These are phyloP conservation scores for Phytophthora aleatoria DNA, from an alignment of 352 stramenopile genomes.

Conservation along the genomic window DNA sequence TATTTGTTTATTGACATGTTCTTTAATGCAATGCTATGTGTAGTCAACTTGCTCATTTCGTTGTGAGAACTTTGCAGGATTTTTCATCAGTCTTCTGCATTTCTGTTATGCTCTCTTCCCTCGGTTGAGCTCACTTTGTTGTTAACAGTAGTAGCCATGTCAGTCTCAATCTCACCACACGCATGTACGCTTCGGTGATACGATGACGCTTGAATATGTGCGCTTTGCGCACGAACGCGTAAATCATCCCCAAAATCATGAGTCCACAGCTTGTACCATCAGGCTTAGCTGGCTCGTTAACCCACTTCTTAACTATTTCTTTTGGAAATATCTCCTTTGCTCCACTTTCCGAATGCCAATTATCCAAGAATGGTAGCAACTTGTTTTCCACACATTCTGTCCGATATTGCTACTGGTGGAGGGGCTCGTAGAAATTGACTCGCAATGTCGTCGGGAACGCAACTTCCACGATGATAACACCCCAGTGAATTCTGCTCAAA, in stretches of 20 bases:
- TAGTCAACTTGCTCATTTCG: neutral
- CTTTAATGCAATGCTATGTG: neutral
- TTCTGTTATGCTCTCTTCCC: neutral
- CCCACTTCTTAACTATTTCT: constrained; percentile 3
- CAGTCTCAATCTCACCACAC: neutral
- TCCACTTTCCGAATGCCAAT: constrained; percentile 1
- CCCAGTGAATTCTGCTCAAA: neutral
- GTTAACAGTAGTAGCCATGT: neutral
- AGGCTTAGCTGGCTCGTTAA: neutral
- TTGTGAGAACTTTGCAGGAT: neutral
- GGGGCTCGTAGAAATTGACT: neutral
- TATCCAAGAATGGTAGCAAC: neutral
- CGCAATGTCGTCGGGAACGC: neutral
- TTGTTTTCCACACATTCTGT: neutral
- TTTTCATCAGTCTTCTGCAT: constrained; percentile 1
- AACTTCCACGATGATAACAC: neutral
- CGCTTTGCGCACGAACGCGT: neutral
- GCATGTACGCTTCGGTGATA: neutral
- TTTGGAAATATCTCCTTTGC: neutral
- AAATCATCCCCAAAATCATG: neutral
- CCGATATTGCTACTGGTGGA: neutral
- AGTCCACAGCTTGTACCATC: neutral
- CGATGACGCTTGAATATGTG: constrained; percentile 2
- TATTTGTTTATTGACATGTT: too few relatives aligned
- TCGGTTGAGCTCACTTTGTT: neutral